Base-by-base conservation (phyloP, 345 rosid genomes). In the Eucalyptus tenuipes region DNA sequence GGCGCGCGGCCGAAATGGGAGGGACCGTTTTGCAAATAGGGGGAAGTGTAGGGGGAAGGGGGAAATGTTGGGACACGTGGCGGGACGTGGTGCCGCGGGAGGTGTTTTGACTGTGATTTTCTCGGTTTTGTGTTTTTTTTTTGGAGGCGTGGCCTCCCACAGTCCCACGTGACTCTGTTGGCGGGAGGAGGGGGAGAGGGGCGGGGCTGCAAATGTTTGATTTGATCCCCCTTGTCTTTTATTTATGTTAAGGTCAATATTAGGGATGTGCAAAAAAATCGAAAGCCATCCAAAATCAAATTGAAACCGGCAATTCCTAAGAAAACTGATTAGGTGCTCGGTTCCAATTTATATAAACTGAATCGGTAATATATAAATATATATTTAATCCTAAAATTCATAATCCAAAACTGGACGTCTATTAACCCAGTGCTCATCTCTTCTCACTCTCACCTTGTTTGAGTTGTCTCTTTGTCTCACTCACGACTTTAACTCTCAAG, bases 391-490 rank as follows among this genome's bases (percentile, higher is more conserved):
- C 55, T 50, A 50, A 50, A 50, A 50, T 50, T 7, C 7, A 50
- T 50, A 50, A 17, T 17, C 0, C 3, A 9, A 7, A 50, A 50
- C 2, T 50, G 4, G 2, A 0, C 3, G 0, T 7, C 55, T 0
- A 17, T 50, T 17, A 50, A 50, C 17, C 2, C 0, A 7, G 4
- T 17, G 3, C 55, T 50, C 55, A 50, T 50, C 22, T 50, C 22
- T 17, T 50, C 22, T 50, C 55, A 50, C 22, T 17, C 22, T 50
- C 55, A 50, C 2, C 55, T 50, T 2, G 0, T 50, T 50, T 50
- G 55, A 50, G 8, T 50, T 50, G 17, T 50, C 2, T 50, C 9
- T 50, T 15, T 3, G 2, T 17, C 55, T 50, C 55, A 17, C 22
- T 50, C 55, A 50, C 2, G 9, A 17, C 22, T 20, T 50, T 50